Percentiles rank a stretch among this genome's conserved stretches.
Conservation (phyloP, 192 early-diverging fungal genomes). For the Mortierella antarctica region DNA sequence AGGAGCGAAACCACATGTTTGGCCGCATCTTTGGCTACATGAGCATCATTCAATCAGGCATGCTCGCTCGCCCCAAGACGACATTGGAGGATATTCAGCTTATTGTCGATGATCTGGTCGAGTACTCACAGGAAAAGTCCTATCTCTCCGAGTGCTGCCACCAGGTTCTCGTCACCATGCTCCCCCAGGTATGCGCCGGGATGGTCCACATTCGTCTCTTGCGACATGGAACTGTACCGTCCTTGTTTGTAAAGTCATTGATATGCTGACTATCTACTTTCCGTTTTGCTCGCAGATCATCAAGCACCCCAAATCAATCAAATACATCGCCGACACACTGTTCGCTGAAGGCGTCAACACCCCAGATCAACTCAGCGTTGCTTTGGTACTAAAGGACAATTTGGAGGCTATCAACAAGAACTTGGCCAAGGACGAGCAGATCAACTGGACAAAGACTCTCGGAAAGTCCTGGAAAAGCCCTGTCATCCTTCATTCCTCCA, state of each 20-base stretch:
- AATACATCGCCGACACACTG: conserved; percentile 56
- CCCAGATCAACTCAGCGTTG: conserved; percentile 65
- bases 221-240: no score
- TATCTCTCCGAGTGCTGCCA: conserved; percentile 87
- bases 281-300: conserved; percentile 15
- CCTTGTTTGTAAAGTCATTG: not conserved
- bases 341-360: conserved; percentile 58
- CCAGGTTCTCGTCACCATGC: conserved; percentile 71
- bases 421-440: conserved; percentile 36
- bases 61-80: conserved; percentile 71
- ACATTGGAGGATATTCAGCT: conserved; percentile 76
- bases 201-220: not conserved
- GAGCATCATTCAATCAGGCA: conserved; percentile 83
- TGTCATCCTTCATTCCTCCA: conserved; percentile 42
- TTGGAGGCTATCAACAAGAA: conserved; percentile 43
- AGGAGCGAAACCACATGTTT: conserved; percentile 90
- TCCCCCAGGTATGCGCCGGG: conserved; percentile 56
- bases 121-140: conserved; percentile 76
- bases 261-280: not conserved
- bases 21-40: conserved; percentile 92
- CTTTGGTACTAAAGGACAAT: conserved; percentile 56
- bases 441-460: conserved; percentile 40
- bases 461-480: conserved; percentile 54
- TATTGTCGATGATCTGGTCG: conserved; percentile 74
- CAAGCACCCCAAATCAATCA: conserved; percentile 43